These are phyloP conservation scores for Globisporangium paroecandrum DNA, from an alignment of 352 stramenopile genomes.

Conservation along the genomic window DNA sequence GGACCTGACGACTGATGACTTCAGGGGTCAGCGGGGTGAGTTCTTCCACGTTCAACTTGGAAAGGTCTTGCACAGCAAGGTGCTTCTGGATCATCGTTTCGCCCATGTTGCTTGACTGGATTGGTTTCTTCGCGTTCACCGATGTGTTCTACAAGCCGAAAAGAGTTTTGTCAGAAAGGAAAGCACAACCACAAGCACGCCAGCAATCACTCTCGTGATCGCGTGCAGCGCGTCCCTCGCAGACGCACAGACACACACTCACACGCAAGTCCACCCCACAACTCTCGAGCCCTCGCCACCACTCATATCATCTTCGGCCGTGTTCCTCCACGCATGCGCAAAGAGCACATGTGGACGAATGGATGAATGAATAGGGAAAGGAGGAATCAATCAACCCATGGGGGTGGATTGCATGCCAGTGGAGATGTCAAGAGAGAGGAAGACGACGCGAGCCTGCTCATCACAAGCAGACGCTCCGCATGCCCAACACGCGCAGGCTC, in stretches of 20 bases:
- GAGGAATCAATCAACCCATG: neutral
- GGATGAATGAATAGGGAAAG: constrained; percentile 1
- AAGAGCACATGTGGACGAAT: neutral
- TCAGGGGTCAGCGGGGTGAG: constrained; percentile 98
- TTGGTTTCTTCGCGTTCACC: constrained; percentile 9
- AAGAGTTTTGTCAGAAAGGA: constrained; percentile 3
- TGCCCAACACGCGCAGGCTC: neutral
- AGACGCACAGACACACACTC: constrained; percentile 8
- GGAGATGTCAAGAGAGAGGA: neutral
- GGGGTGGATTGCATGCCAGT: neutral
- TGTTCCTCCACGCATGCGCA: neutral
- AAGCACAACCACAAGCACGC: neutral
- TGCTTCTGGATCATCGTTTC: constrained; percentile 71
- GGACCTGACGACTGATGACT: constrained; percentile 91
- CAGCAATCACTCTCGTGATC: neutral
- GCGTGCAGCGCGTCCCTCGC: neutral
- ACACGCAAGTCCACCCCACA: neutral
- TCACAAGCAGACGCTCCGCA: constrained; percentile 6
- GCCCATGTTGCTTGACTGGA: constrained; percentile 34
- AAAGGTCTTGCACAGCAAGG: constrained; percentile 92
- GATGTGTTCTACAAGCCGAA: constrained; percentile 7
- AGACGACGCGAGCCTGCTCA: neutral
- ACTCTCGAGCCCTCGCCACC: neutral
- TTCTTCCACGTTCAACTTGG: constrained; percentile 93
- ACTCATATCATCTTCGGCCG: constrained; percentile 1